Percentiles rank a stretch among this genome's conserved stretches.
phyloP scores from a whole-genome alignment of 176 grass and related monocot species.

The Alopecurus myosuroides region DNA sequence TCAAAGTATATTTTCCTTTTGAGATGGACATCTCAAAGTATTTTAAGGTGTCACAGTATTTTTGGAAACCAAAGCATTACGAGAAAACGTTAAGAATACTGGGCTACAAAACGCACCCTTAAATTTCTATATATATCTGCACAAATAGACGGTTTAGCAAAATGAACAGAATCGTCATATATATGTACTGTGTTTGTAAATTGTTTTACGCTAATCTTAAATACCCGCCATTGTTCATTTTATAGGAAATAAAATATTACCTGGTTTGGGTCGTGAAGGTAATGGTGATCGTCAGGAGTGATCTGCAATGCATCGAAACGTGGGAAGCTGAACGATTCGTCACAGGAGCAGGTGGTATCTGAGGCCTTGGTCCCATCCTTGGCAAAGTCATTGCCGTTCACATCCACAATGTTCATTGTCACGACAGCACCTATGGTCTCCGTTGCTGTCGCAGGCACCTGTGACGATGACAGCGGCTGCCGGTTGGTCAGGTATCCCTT shows the following conservation, averaged over 20 bases:
- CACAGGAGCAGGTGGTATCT: not conserved
- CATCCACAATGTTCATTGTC: not conserved
- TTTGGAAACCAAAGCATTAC: no score
- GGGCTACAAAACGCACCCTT: no score
- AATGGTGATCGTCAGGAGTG: not conserved
- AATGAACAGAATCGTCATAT: not conserved
- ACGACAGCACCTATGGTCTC: not conserved
- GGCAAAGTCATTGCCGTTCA: not conserved
- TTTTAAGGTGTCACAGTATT: no score
- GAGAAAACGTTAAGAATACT: no score
- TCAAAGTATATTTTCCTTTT: no score
- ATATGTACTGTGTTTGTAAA: not conserved
- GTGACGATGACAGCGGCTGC: not conserved
- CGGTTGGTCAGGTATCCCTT: not conserved
- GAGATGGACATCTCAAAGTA: no score
- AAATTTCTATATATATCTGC: no score
- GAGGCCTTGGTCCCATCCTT: not conserved
- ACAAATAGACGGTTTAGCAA: no score
- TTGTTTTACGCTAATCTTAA: not conserved
- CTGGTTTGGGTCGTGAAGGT: not conserved
- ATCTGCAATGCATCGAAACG: not conserved
- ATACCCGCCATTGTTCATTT: not conserved
- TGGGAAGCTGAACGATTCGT: not conserved
- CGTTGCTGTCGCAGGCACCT: not conserved
- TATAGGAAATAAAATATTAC: not conserved